Conservation (phyloP, 2,329 filamentous ascomycete species). For the Aspergillus quadrilineatus region DNA sequence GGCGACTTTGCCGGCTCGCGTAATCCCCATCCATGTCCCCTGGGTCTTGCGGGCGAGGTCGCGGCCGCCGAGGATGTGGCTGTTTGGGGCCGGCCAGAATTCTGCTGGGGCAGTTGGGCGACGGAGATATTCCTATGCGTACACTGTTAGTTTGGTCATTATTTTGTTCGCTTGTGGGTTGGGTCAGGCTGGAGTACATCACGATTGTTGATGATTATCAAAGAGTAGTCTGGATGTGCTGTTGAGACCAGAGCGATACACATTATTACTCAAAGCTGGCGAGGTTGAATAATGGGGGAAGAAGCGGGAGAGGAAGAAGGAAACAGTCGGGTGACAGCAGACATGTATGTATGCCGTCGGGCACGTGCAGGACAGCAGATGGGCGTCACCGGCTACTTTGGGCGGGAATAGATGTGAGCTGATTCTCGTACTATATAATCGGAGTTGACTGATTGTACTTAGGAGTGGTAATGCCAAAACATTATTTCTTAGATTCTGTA, state of each 20-base stretch:
- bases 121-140: slow-evolving; percentile 57
- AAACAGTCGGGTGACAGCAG: slow-evolving; percentile 3
- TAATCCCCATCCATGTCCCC: slow-evolving; percentile 66
- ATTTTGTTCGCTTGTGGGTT: neutral
- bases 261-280: slow-evolving; percentile 46
- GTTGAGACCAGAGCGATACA: slow-evolving; percentile 70
- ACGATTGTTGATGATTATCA: slow-evolving; percentile 68
- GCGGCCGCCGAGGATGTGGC: slow-evolving; percentile 59
- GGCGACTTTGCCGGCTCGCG: slow-evolving; percentile 59
- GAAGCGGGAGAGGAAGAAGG: neutral
- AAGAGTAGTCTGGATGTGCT: slow-evolving; percentile 65
- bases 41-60: slow-evolving; percentile 60
- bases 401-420: neutral
- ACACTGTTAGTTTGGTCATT: neutral
- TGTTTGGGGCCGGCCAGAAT: slow-evolving; percentile 60
- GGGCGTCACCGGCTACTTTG: neutral
- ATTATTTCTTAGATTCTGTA: too few species aligned
- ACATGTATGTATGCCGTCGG: neutral
- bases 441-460: neutral
- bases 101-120: slow-evolving; percentile 59
- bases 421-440: neutral
- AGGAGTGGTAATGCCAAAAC: too few species aligned
- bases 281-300: neutral
- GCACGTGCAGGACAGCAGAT: slow-evolving; percentile 11
- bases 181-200: slow-evolving; percentile 51